Conservation (phyloP, 2,329 filamentous ascomycete species). For the Septoria linicola region DNA sequence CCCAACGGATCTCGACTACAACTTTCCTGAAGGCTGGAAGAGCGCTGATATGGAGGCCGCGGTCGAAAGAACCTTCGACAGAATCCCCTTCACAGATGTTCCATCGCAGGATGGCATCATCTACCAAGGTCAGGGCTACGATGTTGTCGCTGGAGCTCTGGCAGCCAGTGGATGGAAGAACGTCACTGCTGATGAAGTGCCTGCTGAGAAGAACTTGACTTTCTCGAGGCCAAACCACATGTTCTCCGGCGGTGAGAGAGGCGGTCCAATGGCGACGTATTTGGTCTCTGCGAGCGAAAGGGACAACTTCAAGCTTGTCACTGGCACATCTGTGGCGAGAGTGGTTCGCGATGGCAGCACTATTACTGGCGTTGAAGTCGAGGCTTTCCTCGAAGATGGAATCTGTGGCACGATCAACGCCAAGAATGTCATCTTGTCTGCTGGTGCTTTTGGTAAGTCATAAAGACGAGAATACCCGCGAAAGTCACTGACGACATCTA, state of each 20-base stretch:
- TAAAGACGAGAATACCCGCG: too few relatives aligned
- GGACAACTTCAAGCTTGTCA: slow-evolving; percentile 66
- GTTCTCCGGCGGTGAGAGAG: slow-evolving; percentile 64
- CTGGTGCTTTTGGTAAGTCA: slow-evolving; percentile 53
- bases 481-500: too few relatives aligned
- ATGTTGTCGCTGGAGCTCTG: slow-evolving; percentile 61
- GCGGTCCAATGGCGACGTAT: slow-evolving; percentile 70
- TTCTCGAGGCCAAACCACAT: slow-evolving; percentile 66
- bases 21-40: slow-evolving; percentile 72
- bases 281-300: slow-evolving; percentile 60
- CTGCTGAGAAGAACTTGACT: slow-evolving; percentile 63
- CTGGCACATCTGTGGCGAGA: slow-evolving; percentile 64
- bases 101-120: slow-evolving; percentile 66
- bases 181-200: slow-evolving; percentile 60
- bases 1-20: slow-evolving; percentile 66
- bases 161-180: slow-evolving; percentile 61
- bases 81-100: slow-evolving; percentile 67
- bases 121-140: slow-evolving; percentile 67
- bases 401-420: slow-evolving; percentile 61
- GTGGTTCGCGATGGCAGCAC: slow-evolving; percentile 63
- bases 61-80: slow-evolving; percentile 61
- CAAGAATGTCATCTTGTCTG: slow-evolving; percentile 57
- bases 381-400: slow-evolving; percentile 54
- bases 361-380: slow-evolving; percentile 68
- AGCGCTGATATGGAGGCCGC: slow-evolving; percentile 60